These are phyloP conservation scores for Coemansia sp. DNA, from an alignment of 192 early-diverging fungal species.

Conservation along the genomic window DNA sequence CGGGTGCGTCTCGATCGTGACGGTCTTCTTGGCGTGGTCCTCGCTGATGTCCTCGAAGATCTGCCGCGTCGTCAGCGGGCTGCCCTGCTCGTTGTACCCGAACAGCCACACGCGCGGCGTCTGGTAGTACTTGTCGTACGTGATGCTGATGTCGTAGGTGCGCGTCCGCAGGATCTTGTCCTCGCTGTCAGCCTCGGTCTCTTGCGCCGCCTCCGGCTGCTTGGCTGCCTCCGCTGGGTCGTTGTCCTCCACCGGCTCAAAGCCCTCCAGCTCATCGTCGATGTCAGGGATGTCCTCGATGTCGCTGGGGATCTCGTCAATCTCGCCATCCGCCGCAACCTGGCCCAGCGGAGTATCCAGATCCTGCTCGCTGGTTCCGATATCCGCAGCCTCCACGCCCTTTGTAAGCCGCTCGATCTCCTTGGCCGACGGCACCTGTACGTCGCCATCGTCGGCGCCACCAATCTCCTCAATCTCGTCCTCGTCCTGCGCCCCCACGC, in stretches of 20 bases:
- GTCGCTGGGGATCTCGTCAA: constrained; percentile 76
- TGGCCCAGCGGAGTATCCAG: constrained; percentile 51
- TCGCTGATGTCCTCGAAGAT: constrained; percentile 98
- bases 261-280: constrained; percentile 68
- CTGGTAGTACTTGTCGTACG: constrained; percentile 99
- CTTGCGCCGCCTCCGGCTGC: not conserved
- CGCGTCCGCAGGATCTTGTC: constrained; percentile 86
- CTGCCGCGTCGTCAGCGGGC: constrained; percentile 82
- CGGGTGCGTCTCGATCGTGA: constrained; percentile 96
- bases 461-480: constrained; percentile 63
- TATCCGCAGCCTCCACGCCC: constrained; percentile 66
- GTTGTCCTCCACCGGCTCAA: constrained; percentile 71
- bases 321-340: constrained; percentile 54
- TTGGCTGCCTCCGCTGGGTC: constrained; percentile 63
- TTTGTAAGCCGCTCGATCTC: constrained; percentile 61
- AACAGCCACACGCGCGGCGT: constrained; percentile 97
- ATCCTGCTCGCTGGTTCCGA: constrained; percentile 40
- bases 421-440: constrained; percentile 49
- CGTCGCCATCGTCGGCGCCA: constrained; percentile 36
- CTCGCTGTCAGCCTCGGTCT: constrained; percentile 29
- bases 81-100: constrained; percentile 88
- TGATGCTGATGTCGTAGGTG: constrained; percentile 98
- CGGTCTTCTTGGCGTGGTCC: constrained; percentile 99
- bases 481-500: constrained; percentile 36
- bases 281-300: constrained; percentile 93